A percentile compares a stretch with the other conserved stretches of the same genome.
These are phyloP conservation scores for Diaporthe ilicicola DNA, from an alignment of 2,329 filamentous ascomycete genomes.

Conservation along the genomic window DNA sequence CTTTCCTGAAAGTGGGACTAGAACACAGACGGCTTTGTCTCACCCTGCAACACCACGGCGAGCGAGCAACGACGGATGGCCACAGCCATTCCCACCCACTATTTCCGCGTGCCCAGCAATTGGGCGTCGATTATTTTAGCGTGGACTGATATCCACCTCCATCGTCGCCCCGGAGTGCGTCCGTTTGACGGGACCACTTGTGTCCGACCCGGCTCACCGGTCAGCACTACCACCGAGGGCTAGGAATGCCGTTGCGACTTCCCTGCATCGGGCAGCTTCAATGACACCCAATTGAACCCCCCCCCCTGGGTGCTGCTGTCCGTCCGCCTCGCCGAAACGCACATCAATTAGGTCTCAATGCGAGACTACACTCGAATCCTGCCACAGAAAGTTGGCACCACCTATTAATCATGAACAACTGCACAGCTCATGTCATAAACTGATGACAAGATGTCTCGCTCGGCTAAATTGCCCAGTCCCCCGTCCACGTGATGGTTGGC, in stretches of 20 bases:
- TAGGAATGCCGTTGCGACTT: neutral
- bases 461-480: slow-evolving; percentile 20
- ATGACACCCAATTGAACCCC: slow-evolving; percentile 16
- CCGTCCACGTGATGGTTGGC: slow-evolving; percentile 22
- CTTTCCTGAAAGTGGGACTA: neutral
- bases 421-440: slow-evolving; percentile 1
- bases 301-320: neutral
- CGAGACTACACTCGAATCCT: neutral
- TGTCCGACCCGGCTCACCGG: slow-evolving; percentile 3
- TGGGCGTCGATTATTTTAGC: slow-evolving; percentile 1
- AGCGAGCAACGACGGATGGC: neutral
- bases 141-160: neutral
- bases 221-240: neutral
- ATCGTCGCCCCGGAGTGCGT: neutral
- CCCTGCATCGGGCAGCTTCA: slow-evolving; percentile 8
- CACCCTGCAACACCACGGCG: neutral
- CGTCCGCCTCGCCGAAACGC: neutral
- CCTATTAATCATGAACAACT: neutral
- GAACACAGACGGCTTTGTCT: neutral
- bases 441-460: slow-evolving; percentile 24
- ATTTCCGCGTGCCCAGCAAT: neutral
- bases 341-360: slow-evolving; percentile 15
- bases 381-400: neutral
- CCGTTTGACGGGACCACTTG: neutral
- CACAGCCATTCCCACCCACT: neutral